These are phyloP conservation scores for Pseudocercospora cruenta DNA, from an alignment of 2,329 filamentous ascomycete species.

Conservation along the genomic window DNA sequence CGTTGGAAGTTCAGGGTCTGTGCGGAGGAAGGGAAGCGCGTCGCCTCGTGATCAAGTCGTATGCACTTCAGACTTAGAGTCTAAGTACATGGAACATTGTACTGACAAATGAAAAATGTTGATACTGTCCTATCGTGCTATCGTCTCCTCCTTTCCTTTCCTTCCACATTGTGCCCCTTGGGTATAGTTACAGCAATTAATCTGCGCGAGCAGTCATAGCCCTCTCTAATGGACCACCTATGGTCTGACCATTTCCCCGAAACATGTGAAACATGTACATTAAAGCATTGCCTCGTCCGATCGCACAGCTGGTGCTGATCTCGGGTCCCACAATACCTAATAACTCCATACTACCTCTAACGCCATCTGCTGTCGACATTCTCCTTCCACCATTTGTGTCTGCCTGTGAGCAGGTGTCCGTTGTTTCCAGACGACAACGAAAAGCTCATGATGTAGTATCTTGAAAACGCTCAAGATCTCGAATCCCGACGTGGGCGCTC, in stretches of 20 bases:
- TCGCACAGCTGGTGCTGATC: constrained; percentile 2
- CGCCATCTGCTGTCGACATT: neutral
- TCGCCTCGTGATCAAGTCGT: neutral
- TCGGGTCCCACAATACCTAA: neutral
- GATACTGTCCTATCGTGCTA: neutral
- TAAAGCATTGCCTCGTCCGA: neutral
- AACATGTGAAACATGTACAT: constrained; percentile 12
- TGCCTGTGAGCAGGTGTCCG: neutral
- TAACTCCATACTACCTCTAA: constrained; percentile 4
- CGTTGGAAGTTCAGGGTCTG: neutral
- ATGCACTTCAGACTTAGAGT: neutral
- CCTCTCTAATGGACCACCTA: constrained; percentile 14
- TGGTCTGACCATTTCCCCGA: neutral
- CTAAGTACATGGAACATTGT: neutral
- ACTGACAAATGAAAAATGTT: neutral
- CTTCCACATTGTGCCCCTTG: neutral
- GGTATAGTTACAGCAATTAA: constrained; percentile 25
- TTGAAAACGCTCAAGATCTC: neutral
- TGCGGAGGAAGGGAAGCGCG: neutral
- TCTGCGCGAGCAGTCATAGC: constrained; percentile 25
- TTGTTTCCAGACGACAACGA: neutral
- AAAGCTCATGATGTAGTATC: neutral
- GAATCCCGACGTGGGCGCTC: neutral
- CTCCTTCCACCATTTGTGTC: neutral
- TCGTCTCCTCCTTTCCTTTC: neutral